phyloP scores from a whole-genome alignment of 164 flowering plant species.

The Nymphaea colorata region DNA sequence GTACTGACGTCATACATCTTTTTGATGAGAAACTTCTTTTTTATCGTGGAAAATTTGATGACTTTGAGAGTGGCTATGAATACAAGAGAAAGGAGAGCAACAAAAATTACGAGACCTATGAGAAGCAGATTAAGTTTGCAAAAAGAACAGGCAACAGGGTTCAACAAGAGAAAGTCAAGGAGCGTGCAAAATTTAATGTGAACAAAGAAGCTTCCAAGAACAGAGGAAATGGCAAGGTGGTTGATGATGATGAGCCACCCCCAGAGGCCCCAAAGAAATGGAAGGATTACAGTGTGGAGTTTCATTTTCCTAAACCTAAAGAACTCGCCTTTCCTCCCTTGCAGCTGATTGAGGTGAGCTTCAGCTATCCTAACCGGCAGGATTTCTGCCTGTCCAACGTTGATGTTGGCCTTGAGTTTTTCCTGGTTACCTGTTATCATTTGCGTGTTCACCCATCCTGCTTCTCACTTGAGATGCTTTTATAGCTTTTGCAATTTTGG shows the following conservation, averaged over 20 bases:
- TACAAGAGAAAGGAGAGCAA: constrained; percentile 68
- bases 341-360: constrained; percentile 46
- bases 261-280: constrained; percentile 37
- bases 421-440: too few species aligned
- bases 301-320: constrained; percentile 47
- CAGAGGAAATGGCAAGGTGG: constrained; percentile 36
- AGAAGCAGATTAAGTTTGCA: constrained; percentile 61
- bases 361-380: constrained; percentile 34
- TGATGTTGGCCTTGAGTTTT: constrained; percentile 9
- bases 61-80: constrained; percentile 59
- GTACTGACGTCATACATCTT: constrained; percentile 65
- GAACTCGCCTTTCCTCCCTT: constrained; percentile 45
- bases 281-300: constrained; percentile 42
- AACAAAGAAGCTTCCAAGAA: constrained; percentile 47
- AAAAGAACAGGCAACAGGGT: constrained; percentile 46
- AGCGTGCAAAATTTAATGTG: constrained; percentile 43
- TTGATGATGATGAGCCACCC: constrained; percentile 28
- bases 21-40: constrained; percentile 58
- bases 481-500: too few species aligned
- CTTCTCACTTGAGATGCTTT: too few species aligned
- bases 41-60: constrained; percentile 68
- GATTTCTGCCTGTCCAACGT: constrained; percentile 35
- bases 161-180: constrained; percentile 65
- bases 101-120: constrained; percentile 55
- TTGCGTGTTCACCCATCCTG: too few species aligned